A percentile compares a stretch with the other conserved stretches of the same genome.
Conservation (phyloP, 805 yeast genomes). For the Ogataea populi-albae region DNA sequence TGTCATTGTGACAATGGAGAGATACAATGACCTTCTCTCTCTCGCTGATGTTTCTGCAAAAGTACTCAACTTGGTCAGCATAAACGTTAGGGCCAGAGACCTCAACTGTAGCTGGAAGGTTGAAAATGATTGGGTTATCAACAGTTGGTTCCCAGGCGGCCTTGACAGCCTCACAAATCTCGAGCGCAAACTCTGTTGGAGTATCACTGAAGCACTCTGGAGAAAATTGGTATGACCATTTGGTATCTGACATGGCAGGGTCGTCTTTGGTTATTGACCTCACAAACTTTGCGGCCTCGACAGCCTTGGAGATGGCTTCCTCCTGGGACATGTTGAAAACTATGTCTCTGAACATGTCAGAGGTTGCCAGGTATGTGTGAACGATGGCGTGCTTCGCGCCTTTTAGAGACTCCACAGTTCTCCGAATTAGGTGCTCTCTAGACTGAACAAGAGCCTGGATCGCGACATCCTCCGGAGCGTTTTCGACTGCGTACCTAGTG, state of each 20-base stretch:
- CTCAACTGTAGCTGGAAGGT: slow-evolving; percentile 80
- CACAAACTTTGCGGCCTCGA: slow-evolving; percentile 66
- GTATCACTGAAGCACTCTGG: slow-evolving; percentile 80
- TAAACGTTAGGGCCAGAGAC: slow-evolving; percentile 72
- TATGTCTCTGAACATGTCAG: slow-evolving; percentile 70
- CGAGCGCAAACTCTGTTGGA: slow-evolving; percentile 68
- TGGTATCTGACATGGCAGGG: slow-evolving; percentile 58
- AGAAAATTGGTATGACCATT: slow-evolving; percentile 71
- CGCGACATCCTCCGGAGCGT: slow-evolving; percentile 71
- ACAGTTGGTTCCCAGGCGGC: slow-evolving; percentile 76
- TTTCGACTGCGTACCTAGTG: slow-evolving; percentile 75
- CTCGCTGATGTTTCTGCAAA: slow-evolving; percentile 62
- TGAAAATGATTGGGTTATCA: slow-evolving; percentile 71
- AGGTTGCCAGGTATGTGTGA: slow-evolving; percentile 74
- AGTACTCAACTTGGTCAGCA: slow-evolving; percentile 79
- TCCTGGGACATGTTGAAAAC: slow-evolving; percentile 70
- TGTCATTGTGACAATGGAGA: slow-evolving; percentile 73
- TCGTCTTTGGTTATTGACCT: slow-evolving; percentile 72
- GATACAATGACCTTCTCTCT: slow-evolving; percentile 71
- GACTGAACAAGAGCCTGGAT: slow-evolving; percentile 75
- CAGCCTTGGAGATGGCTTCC: slow-evolving; percentile 67
- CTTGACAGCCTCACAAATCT: slow-evolving; percentile 77
- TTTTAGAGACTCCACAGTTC: slow-evolving; percentile 69
- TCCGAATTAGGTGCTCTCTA: slow-evolving; percentile 68
- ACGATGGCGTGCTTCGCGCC: slow-evolving; percentile 74